Evolutionary conservation across 345 rosid genomes (phyloP).

Genomic region (Adansonia digitata): DNA sequence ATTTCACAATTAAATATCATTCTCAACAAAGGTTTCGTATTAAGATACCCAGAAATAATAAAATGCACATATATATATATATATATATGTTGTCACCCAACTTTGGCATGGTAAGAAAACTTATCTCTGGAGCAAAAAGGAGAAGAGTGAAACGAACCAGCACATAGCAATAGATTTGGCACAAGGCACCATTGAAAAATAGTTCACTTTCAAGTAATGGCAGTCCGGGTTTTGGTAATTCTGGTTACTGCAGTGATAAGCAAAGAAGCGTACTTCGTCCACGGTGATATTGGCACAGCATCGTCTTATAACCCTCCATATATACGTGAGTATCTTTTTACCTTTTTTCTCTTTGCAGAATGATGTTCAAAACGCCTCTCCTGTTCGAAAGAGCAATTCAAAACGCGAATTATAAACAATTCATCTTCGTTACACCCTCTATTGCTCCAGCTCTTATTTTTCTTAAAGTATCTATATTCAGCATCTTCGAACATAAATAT

Average conservation of each 20-base stretch:
- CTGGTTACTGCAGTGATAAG: constrained; percentile 14
- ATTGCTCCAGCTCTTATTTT: no score
- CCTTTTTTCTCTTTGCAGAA: neutral
- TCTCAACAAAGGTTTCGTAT: neutral
- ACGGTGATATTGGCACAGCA: constrained; percentile 32
- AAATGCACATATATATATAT: neutral
- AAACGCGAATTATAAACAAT: neutral
- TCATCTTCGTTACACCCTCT: neutral
- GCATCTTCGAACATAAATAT: no score
- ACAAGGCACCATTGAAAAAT: neutral
- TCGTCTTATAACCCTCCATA: constrained; percentile 22
- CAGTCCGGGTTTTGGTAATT: neutral
- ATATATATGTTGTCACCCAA: neutral
- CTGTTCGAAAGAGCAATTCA: neutral
- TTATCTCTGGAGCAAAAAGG: neutral
- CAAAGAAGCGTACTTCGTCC: neutral
- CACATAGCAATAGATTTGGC: neutral
- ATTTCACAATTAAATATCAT: neutral
- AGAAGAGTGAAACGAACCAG: neutral
- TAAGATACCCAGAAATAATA: no score
- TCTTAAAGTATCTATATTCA: no score
- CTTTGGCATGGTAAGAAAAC: neutral
- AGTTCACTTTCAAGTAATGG: neutral
- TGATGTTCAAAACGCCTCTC: neutral
- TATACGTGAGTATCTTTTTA: constrained; percentile 9